A percentile compares a stretch with the other conserved stretches of the same genome.
phyloP scores from a whole-genome alignment of 2,329 filamentous ascomycete species.

The Botrytis tulipae region DNA sequence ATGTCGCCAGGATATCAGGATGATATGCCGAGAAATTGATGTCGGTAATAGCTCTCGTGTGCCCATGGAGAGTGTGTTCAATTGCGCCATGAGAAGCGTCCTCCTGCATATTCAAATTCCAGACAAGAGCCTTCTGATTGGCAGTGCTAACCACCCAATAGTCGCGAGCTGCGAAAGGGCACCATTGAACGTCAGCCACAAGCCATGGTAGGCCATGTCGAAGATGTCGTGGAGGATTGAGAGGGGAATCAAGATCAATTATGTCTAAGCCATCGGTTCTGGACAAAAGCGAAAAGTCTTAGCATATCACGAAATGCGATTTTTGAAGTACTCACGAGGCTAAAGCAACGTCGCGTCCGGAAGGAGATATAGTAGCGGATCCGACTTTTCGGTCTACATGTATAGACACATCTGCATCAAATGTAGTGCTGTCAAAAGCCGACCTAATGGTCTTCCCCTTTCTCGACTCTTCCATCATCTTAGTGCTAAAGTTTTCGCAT shows the following conservation, averaged over 20 bases:
- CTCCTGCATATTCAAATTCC: slow-evolving; percentile 75
- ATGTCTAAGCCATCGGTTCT: slow-evolving; percentile 80
- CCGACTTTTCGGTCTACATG: slow-evolving; percentile 73
- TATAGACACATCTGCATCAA: slow-evolving; percentile 80
- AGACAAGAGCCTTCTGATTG: slow-evolving; percentile 90
- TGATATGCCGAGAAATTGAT: slow-evolving; percentile 96
- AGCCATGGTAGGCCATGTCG: slow-evolving; percentile 90
- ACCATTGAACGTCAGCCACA: slow-evolving; percentile 96
- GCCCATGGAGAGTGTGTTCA: slow-evolving; percentile 83
- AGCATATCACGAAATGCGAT: neutral
- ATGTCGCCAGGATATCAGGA: slow-evolving; percentile 84
- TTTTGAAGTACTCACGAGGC: slow-evolving; percentile 57
- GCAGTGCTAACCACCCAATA: slow-evolving; percentile 94
- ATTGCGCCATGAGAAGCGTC: slow-evolving; percentile 70
- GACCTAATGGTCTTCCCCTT: slow-evolving; percentile 61
- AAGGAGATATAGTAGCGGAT: slow-evolving; percentile 89
- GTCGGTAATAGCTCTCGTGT: slow-evolving; percentile 86
- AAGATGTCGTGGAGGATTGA: slow-evolving; percentile 80
- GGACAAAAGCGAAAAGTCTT: neutral
- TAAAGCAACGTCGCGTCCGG: slow-evolving; percentile 83
- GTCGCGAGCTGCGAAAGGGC: slow-evolving; percentile 82
- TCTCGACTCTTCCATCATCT: slow-evolving; percentile 43
- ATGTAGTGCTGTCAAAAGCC: slow-evolving; percentile 82
- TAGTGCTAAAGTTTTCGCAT: slow-evolving; percentile 24
- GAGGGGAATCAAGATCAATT: slow-evolving; percentile 87